A percentile compares a stretch with the other conserved stretches of the same genome.
These are phyloP conservation scores for Musa balbisiana DNA, from an alignment of 202 grass and related monocot genomes.

Conservation along the genomic window DNA sequence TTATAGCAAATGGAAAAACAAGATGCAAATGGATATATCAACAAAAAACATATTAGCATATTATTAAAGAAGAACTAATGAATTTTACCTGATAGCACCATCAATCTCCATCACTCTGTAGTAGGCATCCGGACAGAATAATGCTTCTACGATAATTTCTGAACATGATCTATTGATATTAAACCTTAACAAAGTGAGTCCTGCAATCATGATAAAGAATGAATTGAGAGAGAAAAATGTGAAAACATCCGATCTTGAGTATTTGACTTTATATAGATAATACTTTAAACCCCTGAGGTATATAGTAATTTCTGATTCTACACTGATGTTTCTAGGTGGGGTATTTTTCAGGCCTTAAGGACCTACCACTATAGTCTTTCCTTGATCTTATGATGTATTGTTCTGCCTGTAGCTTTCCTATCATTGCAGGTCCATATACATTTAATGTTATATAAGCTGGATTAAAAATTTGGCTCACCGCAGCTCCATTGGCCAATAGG, in stretches of 20 bases:
- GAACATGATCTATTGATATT: too few relatives aligned
- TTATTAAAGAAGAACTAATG: too few relatives aligned
- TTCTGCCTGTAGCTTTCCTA: conserved; percentile 55
- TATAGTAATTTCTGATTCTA: conserved; percentile 40
- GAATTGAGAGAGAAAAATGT: background rate
- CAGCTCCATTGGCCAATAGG: conserved; percentile 44
- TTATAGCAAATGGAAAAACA: too few relatives aligned
- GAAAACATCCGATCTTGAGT: background rate
- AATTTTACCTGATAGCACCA: too few relatives aligned
- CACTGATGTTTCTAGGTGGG: conserved; percentile 36
- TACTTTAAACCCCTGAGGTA: background rate
- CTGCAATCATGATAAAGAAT: too few relatives aligned
- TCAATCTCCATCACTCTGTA: too few relatives aligned
- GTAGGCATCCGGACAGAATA: too few relatives aligned
- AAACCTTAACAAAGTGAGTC: too few relatives aligned
- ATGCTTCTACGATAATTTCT: too few relatives aligned
- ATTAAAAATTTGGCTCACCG: conserved; percentile 56
- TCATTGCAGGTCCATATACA: conserved; percentile 41
- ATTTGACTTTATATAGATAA: background rate
- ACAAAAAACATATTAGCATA: too few relatives aligned
- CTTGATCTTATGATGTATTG: conserved; percentile 45
- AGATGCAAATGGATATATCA: too few relatives aligned
- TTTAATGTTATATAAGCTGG: conserved; percentile 48
- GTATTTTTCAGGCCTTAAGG: conserved; percentile 48
- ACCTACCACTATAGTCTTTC: conserved; percentile 57